These are phyloP conservation scores for Mycocentrospora acerina DNA, from an alignment of 2,329 filamentous ascomycete genomes.

Conservation along the genomic window DNA sequence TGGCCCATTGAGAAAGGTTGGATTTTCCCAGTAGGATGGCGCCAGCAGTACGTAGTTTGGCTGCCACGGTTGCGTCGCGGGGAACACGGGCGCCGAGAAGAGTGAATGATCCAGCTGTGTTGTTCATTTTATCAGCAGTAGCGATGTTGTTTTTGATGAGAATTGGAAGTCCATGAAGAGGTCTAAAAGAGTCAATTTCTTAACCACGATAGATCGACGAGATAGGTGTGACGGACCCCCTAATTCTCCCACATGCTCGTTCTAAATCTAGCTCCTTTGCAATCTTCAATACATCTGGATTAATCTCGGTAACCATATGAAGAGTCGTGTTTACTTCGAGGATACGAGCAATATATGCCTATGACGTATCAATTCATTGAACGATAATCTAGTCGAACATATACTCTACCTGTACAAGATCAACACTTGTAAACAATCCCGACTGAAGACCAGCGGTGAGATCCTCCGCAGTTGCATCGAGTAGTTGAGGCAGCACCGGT, in stretches of 20 bases:
- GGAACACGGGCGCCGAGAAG: slow-evolving; percentile 60
- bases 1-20: slow-evolving; percentile 66
- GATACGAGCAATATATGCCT: slow-evolving; percentile 56
- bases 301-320: slow-evolving; percentile 56
- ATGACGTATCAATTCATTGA: slow-evolving; percentile 2
- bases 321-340: slow-evolving; percentile 55
- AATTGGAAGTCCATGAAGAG: slow-evolving; percentile 65
- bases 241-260: slow-evolving; percentile 48
- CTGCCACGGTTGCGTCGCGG: slow-evolving; percentile 59
- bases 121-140: slow-evolving; percentile 63
- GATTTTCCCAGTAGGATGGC: slow-evolving; percentile 67
- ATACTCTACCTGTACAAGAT: slow-evolving; percentile 49
- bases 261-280: slow-evolving; percentile 52
- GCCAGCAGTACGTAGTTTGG: slow-evolving; percentile 62
- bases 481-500: slow-evolving; percentile 41
- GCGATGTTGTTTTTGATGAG: slow-evolving; percentile 69
- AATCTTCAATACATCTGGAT: slow-evolving; percentile 56
- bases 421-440: slow-evolving; percentile 58
- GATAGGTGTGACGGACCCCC: slow-evolving; percentile 41
- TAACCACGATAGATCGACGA: neutral
- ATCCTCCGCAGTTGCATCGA: slow-evolving; percentile 56
- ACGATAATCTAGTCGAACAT: neutral
- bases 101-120: slow-evolving; percentile 64
- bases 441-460: slow-evolving; percentile 52
- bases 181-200: slow-evolving; percentile 35